Evolutionary conservation across 148 eudicot genomes (phyloP), one percentile per base, ranked within the genome.

Genomic region (Camellia japonica): DNA sequence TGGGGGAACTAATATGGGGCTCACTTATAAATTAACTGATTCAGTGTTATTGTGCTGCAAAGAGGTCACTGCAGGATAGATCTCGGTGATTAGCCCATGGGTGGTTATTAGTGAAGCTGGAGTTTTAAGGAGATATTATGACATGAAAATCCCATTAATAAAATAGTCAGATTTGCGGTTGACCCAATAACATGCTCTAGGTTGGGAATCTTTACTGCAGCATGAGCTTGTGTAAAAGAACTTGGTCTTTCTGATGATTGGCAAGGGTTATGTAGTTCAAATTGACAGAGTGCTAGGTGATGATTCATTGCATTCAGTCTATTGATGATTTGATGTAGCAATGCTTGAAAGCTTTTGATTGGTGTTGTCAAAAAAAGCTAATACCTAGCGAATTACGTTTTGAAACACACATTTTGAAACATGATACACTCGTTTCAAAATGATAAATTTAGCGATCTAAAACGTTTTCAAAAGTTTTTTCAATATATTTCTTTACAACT

Each of bases 1-100:
- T 70, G 59, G 80, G 63, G 68, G 42, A 77, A 59, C 54, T 77
- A 46, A 15, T 11, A 8, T 58, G 82, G 30, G 76, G 14, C 38
- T 63, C 6, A 30, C 68, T 60, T 47, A 10, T 23, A 54, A 13
- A 10, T 72, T 61, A 5, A 46, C 63, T 5, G 54, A 8, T 59
- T 20, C 55, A 12, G 7, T 68, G 16, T 61, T 58, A 30, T 46
- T 72, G 11, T 30, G n/a, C 41, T 5, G 38, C 18, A 19, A 63
- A 9, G 58, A 30, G 55, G 10, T 43, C 3, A 42, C 46, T 69
- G 52, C 64, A 71, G 74, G 74, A n/a, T 71, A 71, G 18, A 49
- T 49, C 8, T 30, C 1, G 4, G 56, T 78, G 68, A 43, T 8
- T 19, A 62, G 10, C 19, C 38, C 46, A 51, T 15, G 67, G n/a